Evolutionary conservation across 2,329 filamentous ascomycete genomes (phyloP), one percentile per base, ranked within the genome.

Genomic region (Aspergillus intermedius): DNA sequence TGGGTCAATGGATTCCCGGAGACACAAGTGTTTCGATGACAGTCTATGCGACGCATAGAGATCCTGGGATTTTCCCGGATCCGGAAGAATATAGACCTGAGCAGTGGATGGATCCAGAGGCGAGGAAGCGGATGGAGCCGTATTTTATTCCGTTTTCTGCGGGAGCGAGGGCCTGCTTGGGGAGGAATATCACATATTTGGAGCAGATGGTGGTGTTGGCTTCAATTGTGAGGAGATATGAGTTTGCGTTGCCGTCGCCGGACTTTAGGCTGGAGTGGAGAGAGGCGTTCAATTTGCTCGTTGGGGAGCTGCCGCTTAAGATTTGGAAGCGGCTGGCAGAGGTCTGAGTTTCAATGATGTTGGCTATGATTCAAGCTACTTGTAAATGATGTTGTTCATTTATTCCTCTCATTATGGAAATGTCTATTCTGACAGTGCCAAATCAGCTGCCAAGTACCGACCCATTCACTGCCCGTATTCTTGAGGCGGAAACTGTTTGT

Each of bases 21-120:
- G 55, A 69, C 44, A 73, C 69, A 0, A 67, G 61, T 0, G 72
- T 77, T 1, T 64, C 60, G 8, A 68, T 74, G 49, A 71, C 72
- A 0, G 59, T 66, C 2, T 69, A 66, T 42, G 60, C 65, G 1
- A 61, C 62, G 1, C 69, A 71, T 50, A 63, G 65, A 15, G 60
- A 72, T 46, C 49, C 57, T 12, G 50, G 49, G 2, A 55, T 66
- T 2, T 71, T 67, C 50, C 63, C 62, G 0, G 58, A 70, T 6
- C 59, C 68, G 1, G 60, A 70, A 30, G 51, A 56, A 13, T 72
- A 57, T 49, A 56, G 54, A 4, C 71, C 71, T 2, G 64, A 71
- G 47, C 56, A 69, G 8, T 74, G 69, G 69, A 56, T 73, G n/a
- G 61, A 52, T 19, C 21, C 55, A 1, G 66, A 66, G 5, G 55